Percentiles rank a stretch among this genome's conserved stretches.
These are phyloP conservation scores for Wickerhamomyces mucosus DNA, from an alignment of 805 yeast genomes.

Conservation along the genomic window DNA sequence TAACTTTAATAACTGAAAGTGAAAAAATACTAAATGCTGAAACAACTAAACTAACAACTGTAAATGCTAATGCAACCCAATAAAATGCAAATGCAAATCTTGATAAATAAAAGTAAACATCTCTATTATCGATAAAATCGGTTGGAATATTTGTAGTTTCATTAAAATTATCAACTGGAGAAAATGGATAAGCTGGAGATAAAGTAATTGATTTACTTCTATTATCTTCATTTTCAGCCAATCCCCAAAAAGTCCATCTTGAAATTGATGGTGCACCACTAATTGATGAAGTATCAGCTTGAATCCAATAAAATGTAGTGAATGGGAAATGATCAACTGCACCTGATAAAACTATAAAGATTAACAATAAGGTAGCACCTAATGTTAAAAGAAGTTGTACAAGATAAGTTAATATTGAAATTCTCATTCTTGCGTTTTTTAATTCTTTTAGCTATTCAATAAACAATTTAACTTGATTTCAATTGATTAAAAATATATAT, in stretches of 20 bases:
- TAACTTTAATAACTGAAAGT: conserved; percentile 41
- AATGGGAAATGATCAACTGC: conserved; percentile 49
- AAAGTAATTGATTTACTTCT: conserved; percentile 28
- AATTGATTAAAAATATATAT: too few relatives aligned
- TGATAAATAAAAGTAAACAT: conserved; percentile 51
- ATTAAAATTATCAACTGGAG: conserved; percentile 66
- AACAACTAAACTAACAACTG: conserved; percentile 51
- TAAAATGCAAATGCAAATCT: conserved; percentile 58
- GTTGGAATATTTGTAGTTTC: conserved; percentile 43
- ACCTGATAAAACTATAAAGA: conserved; percentile 59
- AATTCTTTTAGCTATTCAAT: too few relatives aligned
- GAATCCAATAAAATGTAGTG: conserved; percentile 58
- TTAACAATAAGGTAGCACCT: conserved; percentile 34
- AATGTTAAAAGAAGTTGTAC: conserved; percentile 12
- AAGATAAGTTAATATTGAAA: conserved; percentile 8
- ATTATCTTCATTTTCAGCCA: conserved; percentile 34
- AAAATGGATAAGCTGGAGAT: conserved; percentile 64
- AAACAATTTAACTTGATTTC: too few relatives aligned
- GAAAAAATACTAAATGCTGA: conserved; percentile 50
- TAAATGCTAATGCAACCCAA: conserved; percentile 49
- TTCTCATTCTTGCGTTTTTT: conserved; percentile 9
- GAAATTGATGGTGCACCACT: conserved; percentile 37
- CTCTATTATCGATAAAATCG: conserved; percentile 44
- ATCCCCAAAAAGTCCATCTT: conserved; percentile 85
- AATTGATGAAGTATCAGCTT: conserved; percentile 55